These are phyloP conservation scores for Phytophthora foliorum DNA, from an alignment of 352 stramenopile genomes.

Conservation along the genomic window DNA sequence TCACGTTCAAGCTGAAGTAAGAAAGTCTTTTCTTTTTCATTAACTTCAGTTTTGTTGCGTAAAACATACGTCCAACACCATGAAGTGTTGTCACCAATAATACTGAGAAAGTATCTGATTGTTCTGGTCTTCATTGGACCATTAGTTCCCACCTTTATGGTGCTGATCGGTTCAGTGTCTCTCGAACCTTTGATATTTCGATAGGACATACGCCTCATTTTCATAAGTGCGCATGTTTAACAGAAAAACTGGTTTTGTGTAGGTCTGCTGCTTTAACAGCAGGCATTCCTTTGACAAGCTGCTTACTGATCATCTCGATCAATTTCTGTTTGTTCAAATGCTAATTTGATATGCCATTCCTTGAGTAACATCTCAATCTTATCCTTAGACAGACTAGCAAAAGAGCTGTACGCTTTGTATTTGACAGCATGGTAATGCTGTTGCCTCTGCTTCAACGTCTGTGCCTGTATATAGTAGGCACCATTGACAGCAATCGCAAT, in stretches of 20 bases:
- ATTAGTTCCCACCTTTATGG: background rate
- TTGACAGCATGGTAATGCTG: too few species aligned
- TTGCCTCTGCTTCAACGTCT: background rate
- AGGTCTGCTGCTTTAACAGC: background rate
- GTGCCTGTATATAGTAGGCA: background rate
- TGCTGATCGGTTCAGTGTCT: background rate
- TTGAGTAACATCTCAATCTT: too few species aligned
- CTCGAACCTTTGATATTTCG: background rate
- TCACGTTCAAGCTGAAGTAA: background rate
- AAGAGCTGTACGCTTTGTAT: too few species aligned
- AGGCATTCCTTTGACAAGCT: background rate
- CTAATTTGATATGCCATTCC: background rate
- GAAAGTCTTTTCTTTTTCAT: background rate
- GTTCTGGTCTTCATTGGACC: background rate
- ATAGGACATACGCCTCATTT: background rate
- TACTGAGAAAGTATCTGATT: background rate
- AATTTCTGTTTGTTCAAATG: background rate
- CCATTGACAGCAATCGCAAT: background rate
- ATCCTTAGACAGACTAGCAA: too few species aligned
- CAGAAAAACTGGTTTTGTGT: background rate
- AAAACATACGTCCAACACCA: background rate
- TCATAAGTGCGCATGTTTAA: background rate
- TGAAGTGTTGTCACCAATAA: background rate
- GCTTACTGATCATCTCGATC: background rate
- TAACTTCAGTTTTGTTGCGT: background rate